Evolutionary conservation across 2,329 filamentous ascomycete species (phyloP).

Genomic region (Verticillium klebahnii): DNA sequence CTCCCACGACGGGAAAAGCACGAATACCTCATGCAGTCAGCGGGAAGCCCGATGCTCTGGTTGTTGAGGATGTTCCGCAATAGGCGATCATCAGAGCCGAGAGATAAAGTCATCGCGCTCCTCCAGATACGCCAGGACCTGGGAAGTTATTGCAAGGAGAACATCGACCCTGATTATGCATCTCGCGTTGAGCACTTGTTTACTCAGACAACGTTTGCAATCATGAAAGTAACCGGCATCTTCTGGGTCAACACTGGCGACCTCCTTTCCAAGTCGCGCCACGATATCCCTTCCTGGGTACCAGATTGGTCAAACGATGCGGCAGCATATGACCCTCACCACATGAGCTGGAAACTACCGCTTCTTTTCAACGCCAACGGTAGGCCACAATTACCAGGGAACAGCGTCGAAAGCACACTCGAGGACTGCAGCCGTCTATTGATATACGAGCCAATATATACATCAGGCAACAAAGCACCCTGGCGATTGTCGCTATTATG

Average conservation of each 20-base stretch:
- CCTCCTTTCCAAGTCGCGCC: slow-evolving; percentile 5
- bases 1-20: not conserved
- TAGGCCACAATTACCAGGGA: not conserved
- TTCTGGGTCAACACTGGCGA: slow-evolving; percentile 9
- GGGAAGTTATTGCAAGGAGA: not conserved
- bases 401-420: not conserved
- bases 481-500: not conserved
- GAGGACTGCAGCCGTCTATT: not conserved
- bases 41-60: slow-evolving; percentile 6
- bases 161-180: not conserved
- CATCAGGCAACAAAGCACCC: not conserved
- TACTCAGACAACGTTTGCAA: not conserved
- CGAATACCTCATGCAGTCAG: not conserved
- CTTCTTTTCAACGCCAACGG: slow-evolving; percentile 4
- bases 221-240: not conserved
- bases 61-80: slow-evolving; percentile 7
- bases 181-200: not conserved
- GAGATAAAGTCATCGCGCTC: slow-evolving; percentile 13
- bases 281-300: slow-evolving; percentile 10
- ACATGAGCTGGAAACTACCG: not conserved
- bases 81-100: slow-evolving; percentile 9
- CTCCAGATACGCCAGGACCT: slow-evolving; percentile 4
- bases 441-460: not conserved
- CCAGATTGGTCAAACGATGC: slow-evolving; percentile 13
- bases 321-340: not conserved